Percentiles rank a stretch among this genome's conserved stretches.
These are phyloP conservation scores for Vigna nakashimae DNA, from an alignment of 306 rosid species.

Conservation along the genomic window DNA sequence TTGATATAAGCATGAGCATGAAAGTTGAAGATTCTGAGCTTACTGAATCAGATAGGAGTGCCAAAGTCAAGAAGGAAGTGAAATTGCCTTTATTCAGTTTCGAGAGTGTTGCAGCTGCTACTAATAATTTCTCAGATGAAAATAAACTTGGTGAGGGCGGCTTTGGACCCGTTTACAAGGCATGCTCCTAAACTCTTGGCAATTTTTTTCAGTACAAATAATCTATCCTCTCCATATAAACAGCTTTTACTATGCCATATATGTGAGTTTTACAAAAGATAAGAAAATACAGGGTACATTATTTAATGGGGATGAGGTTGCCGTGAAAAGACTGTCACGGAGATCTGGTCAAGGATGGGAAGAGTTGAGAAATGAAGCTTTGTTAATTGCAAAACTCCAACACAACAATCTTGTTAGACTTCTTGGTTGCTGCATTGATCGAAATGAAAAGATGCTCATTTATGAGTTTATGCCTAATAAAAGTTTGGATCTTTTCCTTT, in stretches of 20 bases:
- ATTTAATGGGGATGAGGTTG: conserved; percentile 46
- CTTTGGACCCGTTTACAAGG: conserved; percentile 59
- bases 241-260: too few species aligned
- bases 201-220: background rate
- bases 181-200: background rate
- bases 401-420: conserved; percentile 53
- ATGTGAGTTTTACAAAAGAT: too few species aligned
- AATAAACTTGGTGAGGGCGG: conserved; percentile 58
- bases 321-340: conserved; percentile 47
- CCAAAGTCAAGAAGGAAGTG: conserved; percentile 35
- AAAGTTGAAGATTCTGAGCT: conserved; percentile 8
- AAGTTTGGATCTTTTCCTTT: conserved; percentile 52
- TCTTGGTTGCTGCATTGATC: conserved; percentile 49
- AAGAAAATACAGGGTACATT: conserved; percentile 36
- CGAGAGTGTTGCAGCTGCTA: conserved; percentile 46
- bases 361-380: conserved; percentile 47
- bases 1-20: conserved; percentile 43
- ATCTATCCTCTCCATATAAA: too few species aligned
- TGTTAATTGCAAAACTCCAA: conserved; percentile 53
- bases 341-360: conserved; percentile 58
- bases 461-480: conserved; percentile 50
- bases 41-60: background rate
- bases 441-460: conserved; percentile 41
- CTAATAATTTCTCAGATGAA: conserved; percentile 41
- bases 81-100: conserved; percentile 54